A percentile compares a stretch with the other conserved stretches of the same genome.
Evolutionary conservation across 495 filamentous ascomycete species (phyloP).

Genomic region (Penicillium ochrochloron): DNA sequence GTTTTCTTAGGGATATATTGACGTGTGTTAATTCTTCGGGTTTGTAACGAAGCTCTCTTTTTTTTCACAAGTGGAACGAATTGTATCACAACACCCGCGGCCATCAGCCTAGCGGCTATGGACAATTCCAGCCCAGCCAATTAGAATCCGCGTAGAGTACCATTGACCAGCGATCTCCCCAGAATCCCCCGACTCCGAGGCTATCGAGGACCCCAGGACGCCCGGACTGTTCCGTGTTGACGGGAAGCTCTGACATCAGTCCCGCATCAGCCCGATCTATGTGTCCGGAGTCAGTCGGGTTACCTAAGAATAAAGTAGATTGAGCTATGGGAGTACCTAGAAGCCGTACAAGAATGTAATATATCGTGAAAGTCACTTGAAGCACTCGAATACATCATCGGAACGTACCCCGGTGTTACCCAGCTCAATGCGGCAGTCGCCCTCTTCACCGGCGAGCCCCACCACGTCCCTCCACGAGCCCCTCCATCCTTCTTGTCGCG

Average conservation of each 20-base stretch:
- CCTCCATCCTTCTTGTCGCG: conserved; percentile 34
- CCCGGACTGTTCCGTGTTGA: conserved; percentile 44
- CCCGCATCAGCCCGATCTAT: conserved; percentile 53
- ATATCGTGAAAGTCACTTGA: conserved; percentile 13
- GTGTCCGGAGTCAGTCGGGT: conserved; percentile 37
- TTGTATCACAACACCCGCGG: not conserved
- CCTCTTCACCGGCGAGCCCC: conserved; percentile 35
- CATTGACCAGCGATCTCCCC: conserved; percentile 17
- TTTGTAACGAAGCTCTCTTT: conserved; percentile 3
- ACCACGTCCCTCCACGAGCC: conserved; percentile 24
- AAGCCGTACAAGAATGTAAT: not conserved
- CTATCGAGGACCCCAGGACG: conserved; percentile 35
- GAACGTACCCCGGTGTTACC: conserved; percentile 21
- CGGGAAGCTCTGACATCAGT: conserved; percentile 50
- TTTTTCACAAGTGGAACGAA: not conserved
- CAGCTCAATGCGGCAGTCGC: conserved; percentile 24
- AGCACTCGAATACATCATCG: conserved; percentile 16
- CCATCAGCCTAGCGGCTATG: conserved; percentile 28
- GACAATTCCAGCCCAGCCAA: conserved; percentile 27
- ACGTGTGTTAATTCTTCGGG: conserved; percentile 9
- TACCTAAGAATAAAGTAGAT: conserved; percentile 17
- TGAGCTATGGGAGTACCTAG: conserved; percentile 13
- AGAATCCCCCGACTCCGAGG: conserved; percentile 42
- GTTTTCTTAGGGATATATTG: conserved; percentile 6
- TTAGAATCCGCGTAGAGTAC: conserved; percentile 1